Evolutionary conservation across 805 yeast genomes (phyloP), one percentile per base, ranked within the genome.

Genomic region (Torulaspora quercuum): DNA sequence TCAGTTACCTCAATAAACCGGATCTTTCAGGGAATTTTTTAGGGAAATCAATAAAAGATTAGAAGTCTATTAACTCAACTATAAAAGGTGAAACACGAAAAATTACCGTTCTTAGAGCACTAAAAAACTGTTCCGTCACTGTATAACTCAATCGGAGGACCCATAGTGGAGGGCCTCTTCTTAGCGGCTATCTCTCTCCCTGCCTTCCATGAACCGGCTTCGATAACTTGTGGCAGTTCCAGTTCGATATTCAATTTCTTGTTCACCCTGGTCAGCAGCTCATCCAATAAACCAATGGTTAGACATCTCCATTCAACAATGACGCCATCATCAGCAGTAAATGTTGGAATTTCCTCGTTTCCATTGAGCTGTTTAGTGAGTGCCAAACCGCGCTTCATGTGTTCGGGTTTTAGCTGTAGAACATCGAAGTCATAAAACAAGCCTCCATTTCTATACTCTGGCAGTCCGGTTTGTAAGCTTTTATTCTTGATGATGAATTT

Each of bases 251-350:
- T 59, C 33, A 78, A 51, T 34, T 64, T 62, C 18, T 67, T 61
- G 45, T 78, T 78, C 24, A 78, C 72, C 34, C 72, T 42, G 8
- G 76, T 76, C 13, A 78, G 59, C 3, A 78, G 53, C 43, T 63
- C 53, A 50, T 78, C 85, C 29, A 78, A 56, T 24, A 78, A 60
- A 4, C 78, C 78, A 26, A 78, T 71, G 0, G 80, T 78, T 33
- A 69, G 61, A 20, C 82, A 75, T 52, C 85, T 68, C 85, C 85
- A 78, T 50, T 78, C 85, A 8, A 78, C 80, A 39, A 79, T 76
- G 13, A 69, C 72, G 31, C 79, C 82, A 48, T 75, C 76, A 18
- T 67, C 69, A 1, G 82, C 79, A 0, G 55, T 53, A 45, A 68
- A 78, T 2, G 72, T 62, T 24, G 83, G 82, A 14, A 74, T 63